Conservation (phyloP, 495 filamentous ascomycete genomes). For the Daldinia decipiens region DNA sequence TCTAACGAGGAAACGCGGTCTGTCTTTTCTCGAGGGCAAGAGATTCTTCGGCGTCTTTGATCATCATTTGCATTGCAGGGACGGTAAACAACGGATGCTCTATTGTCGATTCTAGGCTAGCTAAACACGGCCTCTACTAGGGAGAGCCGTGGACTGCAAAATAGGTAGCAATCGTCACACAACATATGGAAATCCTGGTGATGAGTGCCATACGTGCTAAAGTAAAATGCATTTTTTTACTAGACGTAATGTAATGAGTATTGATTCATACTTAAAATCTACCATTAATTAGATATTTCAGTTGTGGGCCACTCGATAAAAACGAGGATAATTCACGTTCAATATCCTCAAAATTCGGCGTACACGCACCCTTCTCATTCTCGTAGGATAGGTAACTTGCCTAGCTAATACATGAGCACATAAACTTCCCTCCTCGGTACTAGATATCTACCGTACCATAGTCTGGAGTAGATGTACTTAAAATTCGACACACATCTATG, state of each 20-base stretch:
- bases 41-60: slow-evolving; percentile 48
- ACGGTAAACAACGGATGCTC: slow-evolving; percentile 25
- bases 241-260: neutral
- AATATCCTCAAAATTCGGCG: neutral
- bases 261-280: neutral
- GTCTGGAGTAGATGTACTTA: neutral
- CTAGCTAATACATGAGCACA: neutral
- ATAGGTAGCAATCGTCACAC: slow-evolving; percentile 42
- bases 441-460: neutral
- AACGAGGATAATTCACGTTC: neutral
- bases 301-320: neutral
- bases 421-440: neutral
- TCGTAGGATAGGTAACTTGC: slow-evolving; percentile 7
- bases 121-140: slow-evolving; percentile 27
- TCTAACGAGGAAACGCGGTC: slow-evolving; percentile 17
- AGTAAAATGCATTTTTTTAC: neutral
- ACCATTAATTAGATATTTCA: neutral
- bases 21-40: slow-evolving; percentile 26
- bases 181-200: neutral
- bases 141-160: slow-evolving; percentile 34
- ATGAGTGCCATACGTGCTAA: neutral
- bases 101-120: slow-evolving; percentile 33
- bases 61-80: slow-evolving; percentile 46
- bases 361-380: neutral
- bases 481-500: neutral